Base-by-base conservation (phyloP, 345 rosid species). In the Gossypium herbaceum region DNA sequence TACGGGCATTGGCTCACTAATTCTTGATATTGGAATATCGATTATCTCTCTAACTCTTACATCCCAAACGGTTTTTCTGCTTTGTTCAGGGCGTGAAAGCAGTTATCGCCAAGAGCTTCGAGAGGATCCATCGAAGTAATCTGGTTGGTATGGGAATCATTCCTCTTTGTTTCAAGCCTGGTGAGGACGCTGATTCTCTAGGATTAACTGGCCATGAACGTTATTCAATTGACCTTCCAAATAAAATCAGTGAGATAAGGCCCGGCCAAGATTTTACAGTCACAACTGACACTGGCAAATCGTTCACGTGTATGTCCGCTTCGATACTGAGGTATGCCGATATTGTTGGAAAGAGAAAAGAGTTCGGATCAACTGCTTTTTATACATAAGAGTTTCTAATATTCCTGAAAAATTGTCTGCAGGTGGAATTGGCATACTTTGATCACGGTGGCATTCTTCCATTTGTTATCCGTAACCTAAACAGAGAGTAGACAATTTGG, bases 391-490 rank as follows among this genome's bases (percentile, higher is more conserved):
- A 1, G 2, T 76, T n/a, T 45, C 2, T 59, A 19, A 45, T 22
- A 2, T 68, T 3, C 3, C 2, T 0, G 13, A 7, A 44, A 19
- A 52, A 39, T 52, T 2, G 20, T 72, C 34, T 76, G 75, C 85
- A 92, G 95, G 95, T 92, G 79, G 95, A 92, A 43, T 77, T 92
- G 79, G 91, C 81, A 0, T 92, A 92, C 76, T 92, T 90, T 64
- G 81, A 89, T 41, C 92, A 92, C 12, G 97, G 95, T 41, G 97
- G 95, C 83, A 89, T 90, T 78, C 91, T 92, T 75, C 92, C 88
- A 11, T 90, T 25, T 27, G 73, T 69, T 39, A 69, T 69, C 27
- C 45, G 59, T 4, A 69, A 69, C 44, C 58, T 68, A 68, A 68
- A 24, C 72, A 25, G 25, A 39, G 44, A 68, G 19, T 60, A 60